Conservation (phyloP, 2,329 filamentous ascomycete species). For the Penicillium sp. region DNA sequence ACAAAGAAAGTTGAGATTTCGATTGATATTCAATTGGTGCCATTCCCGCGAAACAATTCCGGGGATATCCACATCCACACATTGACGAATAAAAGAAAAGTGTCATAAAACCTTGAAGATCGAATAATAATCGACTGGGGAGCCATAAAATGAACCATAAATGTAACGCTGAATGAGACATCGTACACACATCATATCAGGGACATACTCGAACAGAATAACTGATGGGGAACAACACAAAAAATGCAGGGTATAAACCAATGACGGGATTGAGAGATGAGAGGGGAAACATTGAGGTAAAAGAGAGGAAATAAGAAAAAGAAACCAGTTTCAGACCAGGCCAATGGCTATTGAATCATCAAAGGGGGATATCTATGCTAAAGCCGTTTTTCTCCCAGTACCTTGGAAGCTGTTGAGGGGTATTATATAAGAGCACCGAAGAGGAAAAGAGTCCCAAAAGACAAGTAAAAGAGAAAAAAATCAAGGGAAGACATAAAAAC, state of each 20-base stretch:
- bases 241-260: slow-evolving; percentile 28
- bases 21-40: background rate
- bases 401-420: slow-evolving; percentile 7
- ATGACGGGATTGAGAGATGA: slow-evolving; percentile 8
- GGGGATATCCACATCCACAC: background rate
- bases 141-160: background rate
- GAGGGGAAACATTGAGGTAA: background rate
- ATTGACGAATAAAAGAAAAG: background rate
- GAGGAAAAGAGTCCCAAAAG: slow-evolving; percentile 8
- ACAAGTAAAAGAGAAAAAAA: slow-evolving; percentile 15
- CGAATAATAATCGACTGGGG: slow-evolving; percentile 2
- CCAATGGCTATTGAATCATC: slow-evolving; percentile 8
- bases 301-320: background rate
- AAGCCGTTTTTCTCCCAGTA: slow-evolving; percentile 10
- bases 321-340: slow-evolving; percentile 3
- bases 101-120: slow-evolving; percentile 1
- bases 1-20: background rate
- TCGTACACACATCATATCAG: slow-evolving; percentile 28
- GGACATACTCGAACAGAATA: slow-evolving; percentile 23
- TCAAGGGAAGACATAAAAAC: slow-evolving; percentile 14
- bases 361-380: slow-evolving; percentile 12
- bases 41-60: background rate
- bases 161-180: slow-evolving; percentile 22
- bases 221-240: background rate
- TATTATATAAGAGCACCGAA: slow-evolving; percentile 10